phyloP scores from a whole-genome alignment of 192 early-diverging fungal species.

The Coemansia asiatica region DNA sequence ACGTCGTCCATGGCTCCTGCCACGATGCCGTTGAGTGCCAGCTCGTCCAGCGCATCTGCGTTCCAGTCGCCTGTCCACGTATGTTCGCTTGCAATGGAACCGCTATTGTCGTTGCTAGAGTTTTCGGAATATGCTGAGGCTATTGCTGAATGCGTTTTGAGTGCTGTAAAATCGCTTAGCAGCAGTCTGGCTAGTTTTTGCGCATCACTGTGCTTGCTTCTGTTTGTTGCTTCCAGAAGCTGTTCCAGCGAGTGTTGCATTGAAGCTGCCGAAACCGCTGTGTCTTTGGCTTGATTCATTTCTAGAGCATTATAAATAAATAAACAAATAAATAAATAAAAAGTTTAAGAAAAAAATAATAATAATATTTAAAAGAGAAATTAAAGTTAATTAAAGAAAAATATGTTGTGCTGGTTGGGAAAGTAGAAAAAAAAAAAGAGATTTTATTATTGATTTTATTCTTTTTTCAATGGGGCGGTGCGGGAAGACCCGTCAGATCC shows the following conservation, averaged over 20 bases:
- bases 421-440: too few species aligned
- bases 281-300: too few species aligned
- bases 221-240: neutral
- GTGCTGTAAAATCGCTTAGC: neutral
- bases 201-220: neutral
- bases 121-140: neutral
- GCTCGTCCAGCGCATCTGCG: constrained; percentile 4
- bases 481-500: constrained; percentile 60
- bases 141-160: neutral
- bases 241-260: neutral
- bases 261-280: neutral
- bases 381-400: too few species aligned
- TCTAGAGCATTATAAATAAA: neutral
- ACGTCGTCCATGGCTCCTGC: too few species aligned
- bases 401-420: too few species aligned
- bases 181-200: neutral
- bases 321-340: neutral
- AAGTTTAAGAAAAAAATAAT: neutral
- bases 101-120: neutral
- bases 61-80: neutral
- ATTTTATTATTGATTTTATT: too few species aligned
- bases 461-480: neutral
- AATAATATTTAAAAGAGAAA: too few species aligned
- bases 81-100: neutral
- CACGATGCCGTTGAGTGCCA: neutral